Percentiles rank a stretch among this genome's conserved stretches.
Evolutionary conservation across 768 basidiomycete species (phyloP).

Genomic region (Phaffia tasmanica): DNA sequence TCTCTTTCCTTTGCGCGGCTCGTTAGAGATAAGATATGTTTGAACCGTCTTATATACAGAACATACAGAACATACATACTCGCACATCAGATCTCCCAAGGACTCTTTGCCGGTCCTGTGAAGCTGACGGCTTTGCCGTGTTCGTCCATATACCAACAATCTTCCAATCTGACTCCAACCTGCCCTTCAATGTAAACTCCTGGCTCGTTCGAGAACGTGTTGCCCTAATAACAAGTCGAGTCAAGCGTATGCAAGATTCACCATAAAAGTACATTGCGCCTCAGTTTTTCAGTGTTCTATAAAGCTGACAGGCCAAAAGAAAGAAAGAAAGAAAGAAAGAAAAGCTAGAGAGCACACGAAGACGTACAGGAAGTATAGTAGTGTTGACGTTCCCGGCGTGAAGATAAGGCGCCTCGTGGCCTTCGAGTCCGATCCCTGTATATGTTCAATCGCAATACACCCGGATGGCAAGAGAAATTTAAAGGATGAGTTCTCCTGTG

Average conservation of each 20-base stretch:
- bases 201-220: slow-evolving; percentile 74
- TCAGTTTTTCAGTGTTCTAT: too few species aligned
- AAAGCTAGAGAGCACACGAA: neutral
- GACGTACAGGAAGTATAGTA: neutral
- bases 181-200: slow-evolving; percentile 56
- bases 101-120: slow-evolving; percentile 37
- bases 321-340: neutral
- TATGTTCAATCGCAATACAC: slow-evolving; percentile 26
- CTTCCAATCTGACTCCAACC: slow-evolving; percentile 70
- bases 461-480: neutral
- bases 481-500: slow-evolving; percentile 1
- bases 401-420: slow-evolving; percentile 70
- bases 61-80: too few species aligned
- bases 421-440: slow-evolving; percentile 71
- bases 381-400: neutral
- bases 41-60: too few species aligned
- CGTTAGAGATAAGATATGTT: too few species aligned
- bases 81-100: slow-evolving; percentile 12
- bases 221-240: slow-evolving; percentile 45
- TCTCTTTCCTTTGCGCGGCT: too few species aligned
- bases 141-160: slow-evolving; percentile 58
- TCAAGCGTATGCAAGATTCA: neutral
- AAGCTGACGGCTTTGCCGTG: slow-evolving; percentile 50
- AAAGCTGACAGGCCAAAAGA: too few species aligned
- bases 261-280: too few species aligned